A percentile compares a stretch with the other conserved stretches of the same genome.
phyloP scores from a whole-genome alignment of 2,329 filamentous ascomycete genomes.

The Elsinoe australis region DNA sequence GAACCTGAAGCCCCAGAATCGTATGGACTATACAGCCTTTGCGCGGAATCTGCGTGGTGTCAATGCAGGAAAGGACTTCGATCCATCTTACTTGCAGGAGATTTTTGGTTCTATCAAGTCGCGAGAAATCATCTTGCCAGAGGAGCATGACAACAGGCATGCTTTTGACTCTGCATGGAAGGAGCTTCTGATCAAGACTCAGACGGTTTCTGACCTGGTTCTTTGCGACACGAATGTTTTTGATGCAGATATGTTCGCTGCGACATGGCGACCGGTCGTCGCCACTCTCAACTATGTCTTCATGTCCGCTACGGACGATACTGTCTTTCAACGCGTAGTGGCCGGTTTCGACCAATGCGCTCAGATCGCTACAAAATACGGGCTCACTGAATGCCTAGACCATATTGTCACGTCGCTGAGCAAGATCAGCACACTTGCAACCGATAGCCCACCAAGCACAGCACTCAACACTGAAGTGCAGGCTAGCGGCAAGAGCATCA shows the following conservation, averaged over 20 bases:
- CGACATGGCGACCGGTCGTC: conserved; percentile 90
- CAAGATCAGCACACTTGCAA: conserved; percentile 80
- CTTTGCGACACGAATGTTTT: conserved; percentile 88
- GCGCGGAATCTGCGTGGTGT: conserved; percentile 82
- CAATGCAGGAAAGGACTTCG: conserved; percentile 79
- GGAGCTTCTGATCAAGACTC: conserved; percentile 79
- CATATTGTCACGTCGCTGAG: conserved; percentile 86
- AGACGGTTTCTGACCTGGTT: conserved; percentile 63
- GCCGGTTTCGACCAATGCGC: conserved; percentile 95
- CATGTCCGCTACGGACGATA: conserved; percentile 95
- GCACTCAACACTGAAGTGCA: conserved; percentile 92
- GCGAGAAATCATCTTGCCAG: conserved; percentile 91
- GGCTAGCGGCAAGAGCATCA: conserved; percentile 81
- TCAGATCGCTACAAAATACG: conserved; percentile 79
- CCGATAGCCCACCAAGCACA: conserved; percentile 69
- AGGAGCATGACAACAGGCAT: conserved; percentile 94
- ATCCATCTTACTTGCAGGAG: conserved; percentile 68
- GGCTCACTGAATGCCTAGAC: conserved; percentile 77
- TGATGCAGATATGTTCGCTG: conserved; percentile 94
- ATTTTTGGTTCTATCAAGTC: conserved; percentile 89
- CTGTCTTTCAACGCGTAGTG: conserved; percentile 88
- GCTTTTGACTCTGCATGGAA: conserved; percentile 98
- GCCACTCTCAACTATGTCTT: conserved; percentile 96
- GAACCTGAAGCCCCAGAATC: conserved; percentile 67
- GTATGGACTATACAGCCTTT: conserved; percentile 81